Evolutionary conservation across 208 protist species (phyloP).

Genomic region (Histomonas meleagridis): DNA sequence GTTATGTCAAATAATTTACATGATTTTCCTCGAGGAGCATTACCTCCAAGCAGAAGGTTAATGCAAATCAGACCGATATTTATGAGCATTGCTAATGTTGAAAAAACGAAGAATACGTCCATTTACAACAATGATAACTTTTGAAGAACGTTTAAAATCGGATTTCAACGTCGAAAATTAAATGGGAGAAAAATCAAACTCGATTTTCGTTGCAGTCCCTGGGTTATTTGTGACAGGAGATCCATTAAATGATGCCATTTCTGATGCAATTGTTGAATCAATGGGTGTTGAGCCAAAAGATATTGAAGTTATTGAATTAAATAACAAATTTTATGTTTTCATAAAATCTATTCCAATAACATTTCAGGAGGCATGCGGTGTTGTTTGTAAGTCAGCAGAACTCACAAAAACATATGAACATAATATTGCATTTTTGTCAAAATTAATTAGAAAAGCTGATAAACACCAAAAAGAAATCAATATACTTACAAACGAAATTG

Average conservation of each 20-base stretch:
- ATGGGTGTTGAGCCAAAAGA: neutral
- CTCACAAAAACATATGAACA: neutral
- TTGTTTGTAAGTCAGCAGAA: neutral
- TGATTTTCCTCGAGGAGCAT: too few relatives aligned
- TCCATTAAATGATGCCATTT: neutral
- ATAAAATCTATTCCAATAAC: neutral
- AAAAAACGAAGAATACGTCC: too few relatives aligned
- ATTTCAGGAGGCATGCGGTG: neutral
- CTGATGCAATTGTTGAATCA: neutral
- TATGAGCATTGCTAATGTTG: too few relatives aligned
- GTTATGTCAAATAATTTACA: too few relatives aligned
- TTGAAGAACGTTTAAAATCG: too few relatives aligned
- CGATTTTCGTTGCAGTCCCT: neutral
- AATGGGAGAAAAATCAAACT: too few relatives aligned
- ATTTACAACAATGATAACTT: too few relatives aligned
- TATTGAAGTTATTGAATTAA: neutral
- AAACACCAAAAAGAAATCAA: neutral
- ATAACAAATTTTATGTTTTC: conserved; percentile 13
- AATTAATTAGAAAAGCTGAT: neutral
- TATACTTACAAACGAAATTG: neutral
- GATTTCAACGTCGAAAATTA: too few relatives aligned
- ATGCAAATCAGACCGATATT: too few relatives aligned
- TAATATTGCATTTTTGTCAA: neutral
- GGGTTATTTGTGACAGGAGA: neutral
- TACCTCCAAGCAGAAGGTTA: too few relatives aligned